Conservation (phyloP, 2,329 filamentous ascomycete species). For the Parasarocladium wereldwijsianum region DNA sequence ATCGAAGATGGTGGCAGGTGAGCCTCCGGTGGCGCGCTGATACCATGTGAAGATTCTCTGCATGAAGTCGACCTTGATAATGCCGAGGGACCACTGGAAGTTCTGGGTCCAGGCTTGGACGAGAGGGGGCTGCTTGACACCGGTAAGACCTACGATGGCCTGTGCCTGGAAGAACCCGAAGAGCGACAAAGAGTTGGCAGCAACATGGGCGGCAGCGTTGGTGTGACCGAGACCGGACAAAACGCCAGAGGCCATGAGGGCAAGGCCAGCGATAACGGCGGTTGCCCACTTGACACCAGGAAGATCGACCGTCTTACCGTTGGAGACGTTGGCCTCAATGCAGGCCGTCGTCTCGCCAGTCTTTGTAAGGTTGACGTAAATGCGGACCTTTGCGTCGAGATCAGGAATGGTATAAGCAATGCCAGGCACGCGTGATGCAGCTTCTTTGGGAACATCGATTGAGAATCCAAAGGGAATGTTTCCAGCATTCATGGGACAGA, state of each 20-base stretch:
- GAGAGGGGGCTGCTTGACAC: slow-evolving; percentile 70
- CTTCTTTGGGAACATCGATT: slow-evolving; percentile 38
- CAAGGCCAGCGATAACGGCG: slow-evolving; percentile 73
- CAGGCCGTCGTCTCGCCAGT: slow-evolving; percentile 58
- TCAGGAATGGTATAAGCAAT: slow-evolving; percentile 86
- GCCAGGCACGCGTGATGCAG: slow-evolving; percentile 54
- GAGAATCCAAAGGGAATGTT: slow-evolving; percentile 64
- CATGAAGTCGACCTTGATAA: slow-evolving; percentile 77
- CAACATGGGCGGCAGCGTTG: slow-evolving; percentile 88
- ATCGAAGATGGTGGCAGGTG: slow-evolving; percentile 63
- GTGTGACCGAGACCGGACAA: slow-evolving; percentile 83
- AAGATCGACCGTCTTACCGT: slow-evolving; percentile 83
- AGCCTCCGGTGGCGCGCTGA: slow-evolving; percentile 81
- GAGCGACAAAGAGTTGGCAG: slow-evolving; percentile 83
- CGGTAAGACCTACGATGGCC: slow-evolving; percentile 76
- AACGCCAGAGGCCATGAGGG: slow-evolving; percentile 71
- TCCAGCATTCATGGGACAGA: slow-evolving; percentile 85
- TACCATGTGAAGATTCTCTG: slow-evolving; percentile 91
- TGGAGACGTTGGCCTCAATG: slow-evolving; percentile 75
- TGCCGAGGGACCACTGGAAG: slow-evolving; percentile 97
- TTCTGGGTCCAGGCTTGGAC: slow-evolving; percentile 92
- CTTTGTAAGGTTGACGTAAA: slow-evolving; percentile 62
- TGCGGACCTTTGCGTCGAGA: slow-evolving; percentile 70
- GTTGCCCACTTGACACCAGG: slow-evolving; percentile 80
- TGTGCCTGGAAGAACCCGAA: slow-evolving; percentile 92